phyloP scores from a whole-genome alignment of 257 asterid genomes.

The Penstemon newberryi region DNA sequence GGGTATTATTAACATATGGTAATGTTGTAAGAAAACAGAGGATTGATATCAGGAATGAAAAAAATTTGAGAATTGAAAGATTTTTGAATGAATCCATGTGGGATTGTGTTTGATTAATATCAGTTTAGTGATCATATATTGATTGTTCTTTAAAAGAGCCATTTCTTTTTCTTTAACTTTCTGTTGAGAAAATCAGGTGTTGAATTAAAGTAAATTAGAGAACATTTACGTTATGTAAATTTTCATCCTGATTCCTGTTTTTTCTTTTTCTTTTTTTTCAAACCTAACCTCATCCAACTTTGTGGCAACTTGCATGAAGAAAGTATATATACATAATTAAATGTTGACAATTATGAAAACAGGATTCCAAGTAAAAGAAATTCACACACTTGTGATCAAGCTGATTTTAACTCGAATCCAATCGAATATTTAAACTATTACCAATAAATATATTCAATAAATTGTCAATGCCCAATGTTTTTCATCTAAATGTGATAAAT shows the following conservation, averaged over 20 bases:
- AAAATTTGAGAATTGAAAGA: constrained; percentile 4
- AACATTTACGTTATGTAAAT: neutral
- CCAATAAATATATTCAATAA: too few species aligned
- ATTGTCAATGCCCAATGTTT: too few species aligned
- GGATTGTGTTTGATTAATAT: constrained; percentile 20
- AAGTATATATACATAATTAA: too few species aligned
- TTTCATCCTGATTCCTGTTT: neutral
- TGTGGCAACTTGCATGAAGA: neutral
- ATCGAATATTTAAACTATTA: too few species aligned
- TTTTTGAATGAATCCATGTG: constrained; percentile 39
- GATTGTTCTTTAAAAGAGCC: constrained; percentile 21
- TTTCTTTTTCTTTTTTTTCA: constrained; percentile 4
- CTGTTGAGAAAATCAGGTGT: constrained; percentile 40
- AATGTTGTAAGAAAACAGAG: constrained; percentile 26
- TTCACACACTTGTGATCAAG: too few species aligned
- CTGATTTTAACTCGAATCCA: too few species aligned
- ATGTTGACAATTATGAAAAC: neutral
- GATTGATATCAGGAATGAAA: constrained; percentile 16
- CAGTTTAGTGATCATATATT: neutral
- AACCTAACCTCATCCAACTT: constrained; percentile 10
- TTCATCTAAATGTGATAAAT: too few species aligned
- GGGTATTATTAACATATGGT: constrained; percentile 19
- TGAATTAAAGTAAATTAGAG: constrained; percentile 13
- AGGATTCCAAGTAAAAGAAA: neutral
- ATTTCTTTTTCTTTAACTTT: constrained; percentile 23